Conservation (phyloP, 1,139 yeast genomes). For the Citeromyces siamensis region DNA sequence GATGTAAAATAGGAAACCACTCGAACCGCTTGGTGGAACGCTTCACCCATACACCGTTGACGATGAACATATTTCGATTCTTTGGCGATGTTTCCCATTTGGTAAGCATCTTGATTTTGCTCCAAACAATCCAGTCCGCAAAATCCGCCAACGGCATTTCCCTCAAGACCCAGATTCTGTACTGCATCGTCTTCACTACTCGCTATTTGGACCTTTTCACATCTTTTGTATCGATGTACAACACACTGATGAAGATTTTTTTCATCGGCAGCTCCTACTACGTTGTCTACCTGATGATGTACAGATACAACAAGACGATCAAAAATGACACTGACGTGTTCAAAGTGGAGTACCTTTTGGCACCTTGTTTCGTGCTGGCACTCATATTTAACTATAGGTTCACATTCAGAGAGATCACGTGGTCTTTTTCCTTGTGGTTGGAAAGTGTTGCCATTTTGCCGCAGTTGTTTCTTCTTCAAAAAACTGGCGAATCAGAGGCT, state of each 20-base stretch:
- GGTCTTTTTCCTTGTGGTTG: constrained; percentile 79
- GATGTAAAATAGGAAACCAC: neutral
- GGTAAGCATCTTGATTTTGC: constrained; percentile 63
- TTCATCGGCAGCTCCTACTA: constrained; percentile 68
- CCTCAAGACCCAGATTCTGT: constrained; percentile 75
- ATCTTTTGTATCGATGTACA: constrained; percentile 57
- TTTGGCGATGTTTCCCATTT: constrained; percentile 73
- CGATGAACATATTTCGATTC: constrained; percentile 18
- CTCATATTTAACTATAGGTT: constrained; percentile 59
- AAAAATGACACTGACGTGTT: constrained; percentile 53
- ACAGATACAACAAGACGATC: constrained; percentile 42
- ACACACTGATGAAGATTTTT: constrained; percentile 67
- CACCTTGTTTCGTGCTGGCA: constrained; percentile 47
- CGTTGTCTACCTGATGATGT: constrained; percentile 60
- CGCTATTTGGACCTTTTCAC: constrained; percentile 66
- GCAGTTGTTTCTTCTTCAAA: constrained; percentile 80
- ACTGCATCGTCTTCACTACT: constrained; percentile 64
- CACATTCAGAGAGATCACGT: constrained; percentile 44
- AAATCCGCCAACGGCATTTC: constrained; percentile 77
- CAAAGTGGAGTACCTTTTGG: constrained; percentile 58
- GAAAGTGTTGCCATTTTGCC: constrained; percentile 90
- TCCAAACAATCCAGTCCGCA: constrained; percentile 55
- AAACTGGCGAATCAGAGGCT: constrained; percentile 80
- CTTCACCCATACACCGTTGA: constrained; percentile 5
- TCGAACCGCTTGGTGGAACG: constrained; percentile 1